Percentiles rank a stretch among this genome's conserved stretches.
phyloP scores from a whole-genome alignment of 768 basidiomycete genomes.

The Tricholoma terreum region DNA sequence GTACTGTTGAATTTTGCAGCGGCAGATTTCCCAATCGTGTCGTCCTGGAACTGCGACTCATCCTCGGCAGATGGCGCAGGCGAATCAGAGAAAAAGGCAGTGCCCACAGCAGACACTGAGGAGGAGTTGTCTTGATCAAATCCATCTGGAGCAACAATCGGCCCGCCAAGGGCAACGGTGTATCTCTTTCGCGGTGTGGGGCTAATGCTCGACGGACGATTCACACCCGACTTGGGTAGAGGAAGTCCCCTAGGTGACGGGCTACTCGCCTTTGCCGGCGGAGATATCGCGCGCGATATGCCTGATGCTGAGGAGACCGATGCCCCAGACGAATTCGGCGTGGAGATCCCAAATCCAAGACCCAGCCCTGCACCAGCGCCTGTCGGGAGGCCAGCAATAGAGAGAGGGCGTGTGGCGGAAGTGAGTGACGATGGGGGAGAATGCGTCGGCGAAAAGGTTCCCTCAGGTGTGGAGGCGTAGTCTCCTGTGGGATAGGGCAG shows the following conservation, averaged over 20 bases:
- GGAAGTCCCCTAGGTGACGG: constrained; percentile 34
- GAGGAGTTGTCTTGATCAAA: constrained; percentile 16
- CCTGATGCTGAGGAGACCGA: constrained; percentile 22
- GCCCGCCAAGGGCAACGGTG: constrained; percentile 79
- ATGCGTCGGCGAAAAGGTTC: constrained; percentile 37
- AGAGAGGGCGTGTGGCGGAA: constrained; percentile 47
- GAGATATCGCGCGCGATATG: constrained; percentile 15
- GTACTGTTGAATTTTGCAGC: constrained; percentile 24
- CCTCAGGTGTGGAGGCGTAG: constrained; percentile 66
- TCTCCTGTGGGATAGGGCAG: constrained; percentile 84
- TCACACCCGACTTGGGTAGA: constrained; percentile 35
- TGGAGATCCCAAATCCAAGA: constrained; percentile 24
- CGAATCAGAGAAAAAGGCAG: constrained; percentile 41
- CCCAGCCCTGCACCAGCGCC: constrained; percentile 16
- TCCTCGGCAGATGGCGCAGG: constrained; percentile 28
- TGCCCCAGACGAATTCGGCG: constrained; percentile 22
- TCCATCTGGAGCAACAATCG: constrained; percentile 48
- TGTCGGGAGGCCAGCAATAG: constrained; percentile 39
- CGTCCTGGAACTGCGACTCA: constrained; percentile 44
- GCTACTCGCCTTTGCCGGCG: constrained; percentile 12
- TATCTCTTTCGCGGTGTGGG: constrained; percentile 82
- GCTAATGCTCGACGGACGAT: constrained; percentile 55
- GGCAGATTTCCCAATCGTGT: constrained; percentile 61
- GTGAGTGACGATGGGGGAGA: constrained; percentile 53
- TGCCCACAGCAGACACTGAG: constrained; percentile 32